Base-by-base conservation (phyloP, 495 filamentous ascomycete species). In the Neurospora sp. region DNA sequence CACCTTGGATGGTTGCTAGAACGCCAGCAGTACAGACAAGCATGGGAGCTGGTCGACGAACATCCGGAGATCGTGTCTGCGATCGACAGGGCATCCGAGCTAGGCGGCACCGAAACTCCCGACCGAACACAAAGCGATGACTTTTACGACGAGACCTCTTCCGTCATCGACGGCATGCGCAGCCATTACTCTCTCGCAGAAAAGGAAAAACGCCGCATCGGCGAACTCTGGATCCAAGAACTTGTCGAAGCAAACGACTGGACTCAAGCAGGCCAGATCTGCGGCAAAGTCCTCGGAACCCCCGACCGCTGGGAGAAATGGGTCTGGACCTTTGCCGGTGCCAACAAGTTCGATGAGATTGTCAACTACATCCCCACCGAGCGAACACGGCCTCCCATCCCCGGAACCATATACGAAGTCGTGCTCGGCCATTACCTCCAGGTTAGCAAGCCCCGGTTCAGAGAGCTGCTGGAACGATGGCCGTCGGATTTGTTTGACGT, bases 171-270 rank as follows among this genome's bases (percentile, higher is more conserved):
- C 16, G 87, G 86, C 18, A 83, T 81, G 60, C 83, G 78, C 14
- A 76, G 78, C 16, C 88, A 91, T 12, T 88, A 83, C 69, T 90
- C 92, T 14, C 87, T 91, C 0, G 90, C 91, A 0, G 92, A 96
- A 72, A 94, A 92, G 75, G 96, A 99, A 78, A 99, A 98, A 80
- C 89, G 93, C 35, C 88, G 92, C 14, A 92, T 99, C 76, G 96
- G 96, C 31, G 96, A 97, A 78, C 86, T 93, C 5, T 99, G 96
- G 96, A 83, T 98, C 69, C 90, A 95, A 62, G 93, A 97, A 75
- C 87, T 97, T 37, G 86, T 97, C 49, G 85, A 89, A 7, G 85
- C 87, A 2, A 85, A 87, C 14, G 87, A 94, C 71, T 99, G 96
- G 96, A 77, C 80, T 2, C 84, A 86, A 71, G 96, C 95, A 8